Percentiles rank a stretch among this genome's conserved stretches.
Conservation (phyloP, 768 basidiomycete genomes). For the Boletus vermiculosoides region DNA sequence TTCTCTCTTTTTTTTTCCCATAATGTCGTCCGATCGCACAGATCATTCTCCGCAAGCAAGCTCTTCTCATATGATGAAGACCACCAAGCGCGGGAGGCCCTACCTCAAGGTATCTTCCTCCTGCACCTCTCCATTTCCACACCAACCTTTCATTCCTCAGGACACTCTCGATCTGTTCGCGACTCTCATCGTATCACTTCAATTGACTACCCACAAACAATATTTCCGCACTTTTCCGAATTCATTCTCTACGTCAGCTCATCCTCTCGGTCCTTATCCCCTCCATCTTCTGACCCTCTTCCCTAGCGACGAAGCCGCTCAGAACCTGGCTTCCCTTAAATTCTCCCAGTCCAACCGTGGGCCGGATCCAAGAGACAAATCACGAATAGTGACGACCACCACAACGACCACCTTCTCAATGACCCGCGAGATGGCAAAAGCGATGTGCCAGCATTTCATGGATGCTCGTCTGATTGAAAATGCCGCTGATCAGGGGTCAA, state of each 20-base stretch:
- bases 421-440: conserved; percentile 99
- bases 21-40: conserved; percentile 43
- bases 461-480: conserved; percentile 98
- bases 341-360: conserved; percentile 99
- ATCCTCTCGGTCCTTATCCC: neutral
- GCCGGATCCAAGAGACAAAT: conserved; percentile 96
- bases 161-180: conserved; percentile 98
- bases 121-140: conserved; percentile 6
- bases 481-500: conserved; percentile 83
- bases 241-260: conserved; percentile 89
- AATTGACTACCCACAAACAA: conserved; percentile 86
- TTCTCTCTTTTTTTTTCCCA: conserved; percentile 8
- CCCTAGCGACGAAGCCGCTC: conserved; percentile 89
- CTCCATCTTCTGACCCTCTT: conserved; percentile 8
- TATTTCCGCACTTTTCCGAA: conserved; percentile 95
- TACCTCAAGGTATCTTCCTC: conserved; percentile 72
- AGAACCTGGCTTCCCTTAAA: conserved; percentile 91
- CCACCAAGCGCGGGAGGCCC: conserved; percentile 91
- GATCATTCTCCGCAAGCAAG: conserved; percentile 49
- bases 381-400: conserved; percentile 97
- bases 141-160: conserved; percentile 39
- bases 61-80: conserved; percentile 98
- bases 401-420: conserved; percentile 99
- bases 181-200: conserved; percentile 91
- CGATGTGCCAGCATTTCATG: conserved; percentile 99